These are phyloP conservation scores for Fusarium sp. DNA, from an alignment of 2,329 filamentous ascomycete genomes.

Conservation along the genomic window DNA sequence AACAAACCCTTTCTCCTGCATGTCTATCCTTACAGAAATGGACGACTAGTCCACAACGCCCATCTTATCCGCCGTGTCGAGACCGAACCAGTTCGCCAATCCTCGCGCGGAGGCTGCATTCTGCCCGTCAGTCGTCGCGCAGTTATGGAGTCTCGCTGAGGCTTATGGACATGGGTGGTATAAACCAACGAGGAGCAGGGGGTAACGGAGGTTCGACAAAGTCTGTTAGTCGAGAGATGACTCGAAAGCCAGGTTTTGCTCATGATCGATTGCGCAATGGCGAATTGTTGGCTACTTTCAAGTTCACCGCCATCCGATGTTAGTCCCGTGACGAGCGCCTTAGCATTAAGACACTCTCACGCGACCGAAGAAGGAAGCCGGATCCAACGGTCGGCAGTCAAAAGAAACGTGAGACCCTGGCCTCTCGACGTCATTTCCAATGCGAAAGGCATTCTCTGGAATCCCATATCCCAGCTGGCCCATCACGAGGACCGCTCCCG, in stretches of 20 bases:
- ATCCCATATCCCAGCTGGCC: conserved; percentile 12
- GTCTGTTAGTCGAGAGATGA: conserved; percentile 19
- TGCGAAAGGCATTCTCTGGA: conserved; percentile 31
- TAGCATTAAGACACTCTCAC: conserved; percentile 28
- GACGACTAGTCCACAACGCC: conserved; percentile 30
- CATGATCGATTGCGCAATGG: conserved; percentile 26
- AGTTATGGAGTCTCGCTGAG: conserved; percentile 21
- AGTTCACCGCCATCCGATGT: conserved; percentile 34
- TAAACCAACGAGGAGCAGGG: conserved; percentile 32
- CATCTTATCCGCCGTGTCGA: conserved; percentile 31
- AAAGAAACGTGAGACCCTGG: conserved; percentile 18
- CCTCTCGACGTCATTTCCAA: conserved; percentile 34
- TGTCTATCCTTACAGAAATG: conserved; percentile 36
- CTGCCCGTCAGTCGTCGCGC: conserved; percentile 29
- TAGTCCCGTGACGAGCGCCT: conserved; percentile 27
- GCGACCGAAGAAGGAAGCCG: conserved; percentile 27
- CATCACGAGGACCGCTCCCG: conserved; percentile 34
- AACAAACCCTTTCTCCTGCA: conserved; percentile 36
- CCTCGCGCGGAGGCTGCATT: conserved; percentile 29
- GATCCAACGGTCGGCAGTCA: conserved; percentile 32
- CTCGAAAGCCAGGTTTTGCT: background rate
- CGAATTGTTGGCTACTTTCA: conserved; percentile 16
- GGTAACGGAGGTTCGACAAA: conserved; percentile 3
- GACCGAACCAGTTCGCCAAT: conserved; percentile 43
- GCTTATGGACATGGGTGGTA: conserved; percentile 39